Evolutionary conservation across 495 filamentous ascomycete species (phyloP).

Genomic region (Xylaria scruposa): DNA sequence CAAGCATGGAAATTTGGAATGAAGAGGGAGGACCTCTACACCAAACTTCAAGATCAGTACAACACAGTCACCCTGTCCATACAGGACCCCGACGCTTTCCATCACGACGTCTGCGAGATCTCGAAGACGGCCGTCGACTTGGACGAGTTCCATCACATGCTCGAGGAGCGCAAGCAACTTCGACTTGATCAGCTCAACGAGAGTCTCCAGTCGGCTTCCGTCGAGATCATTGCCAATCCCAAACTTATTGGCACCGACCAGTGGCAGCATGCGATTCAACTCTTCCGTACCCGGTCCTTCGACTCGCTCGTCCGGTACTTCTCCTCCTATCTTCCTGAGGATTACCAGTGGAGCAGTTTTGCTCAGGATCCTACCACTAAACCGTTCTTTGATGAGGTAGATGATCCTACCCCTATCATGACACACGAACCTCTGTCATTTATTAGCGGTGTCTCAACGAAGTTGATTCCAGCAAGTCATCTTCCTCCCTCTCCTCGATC

Average conservation of each 20-base stretch:
- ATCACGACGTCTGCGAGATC: conserved; percentile 50
- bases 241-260: conserved; percentile 56
- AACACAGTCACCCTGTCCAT: conserved; percentile 42
- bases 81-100: conserved; percentile 43
- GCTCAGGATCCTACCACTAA: conserved; percentile 37
- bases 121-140: conserved; percentile 46
- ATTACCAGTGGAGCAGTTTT: conserved; percentile 46
- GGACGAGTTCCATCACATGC: conserved; percentile 55
- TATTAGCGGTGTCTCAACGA: conserved; percentile 19
- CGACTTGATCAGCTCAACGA: conserved; percentile 55
- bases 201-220: conserved; percentile 55
- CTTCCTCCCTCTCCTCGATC: conserved; percentile 56
- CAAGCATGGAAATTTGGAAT: conserved; percentile 57
- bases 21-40: conserved; percentile 45
- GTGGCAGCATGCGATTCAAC: conserved; percentile 57
- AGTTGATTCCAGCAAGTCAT: conserved; percentile 35
- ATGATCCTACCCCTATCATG: conserved; percentile 44
- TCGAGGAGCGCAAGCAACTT: conserved; percentile 53
- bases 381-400: conserved; percentile 46
- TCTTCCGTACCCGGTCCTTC: conserved; percentile 58
- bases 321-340: conserved; percentile 55
- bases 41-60: conserved; percentile 44
- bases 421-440: conserved; percentile 52
- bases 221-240: conserved; percentile 60
- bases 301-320: conserved; percentile 61